phyloP scores from a whole-genome alignment of 192 early-diverging fungal genomes.

The Gigaspora rosea region DNA sequence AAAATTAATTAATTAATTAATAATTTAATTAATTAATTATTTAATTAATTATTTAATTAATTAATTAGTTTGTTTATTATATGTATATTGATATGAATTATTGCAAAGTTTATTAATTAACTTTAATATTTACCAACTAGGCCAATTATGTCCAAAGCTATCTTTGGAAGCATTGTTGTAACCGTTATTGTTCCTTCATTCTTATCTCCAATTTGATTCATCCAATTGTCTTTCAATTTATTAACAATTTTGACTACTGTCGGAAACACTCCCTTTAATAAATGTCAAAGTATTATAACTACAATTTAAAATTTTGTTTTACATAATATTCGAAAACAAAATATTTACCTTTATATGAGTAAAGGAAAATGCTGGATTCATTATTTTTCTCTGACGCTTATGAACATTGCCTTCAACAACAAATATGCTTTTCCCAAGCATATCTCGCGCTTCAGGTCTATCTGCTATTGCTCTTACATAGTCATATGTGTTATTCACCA shows the following conservation, averaged over 20 bases:
- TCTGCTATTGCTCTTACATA: no score
- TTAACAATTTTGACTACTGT: constrained; percentile 38
- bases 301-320: not conserved
- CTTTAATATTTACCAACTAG: constrained; percentile 34
- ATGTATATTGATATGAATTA: not conserved
- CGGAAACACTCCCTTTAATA: constrained; percentile 1
- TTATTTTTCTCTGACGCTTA: constrained; percentile 53
- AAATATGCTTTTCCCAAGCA: constrained; percentile 52
- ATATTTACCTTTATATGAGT: constrained; percentile 39
- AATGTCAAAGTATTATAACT: not conserved
- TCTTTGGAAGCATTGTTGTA: constrained; percentile 36
- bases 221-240: constrained; percentile 42
- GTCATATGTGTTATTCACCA: no score
- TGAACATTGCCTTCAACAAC: constrained; percentile 56
- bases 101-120: not conserved
- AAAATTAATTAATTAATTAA: no score
- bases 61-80: no score
- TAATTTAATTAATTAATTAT: no score
- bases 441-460: not conserved
- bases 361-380: constrained; percentile 56
- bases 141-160: constrained; percentile 52
- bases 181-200: constrained; percentile 38
- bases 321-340: not conserved
- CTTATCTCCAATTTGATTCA: constrained; percentile 30
- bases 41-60: no score